Conservation (phyloP, 345 rosid species). For the Abelmoschus esculentus region DNA sequence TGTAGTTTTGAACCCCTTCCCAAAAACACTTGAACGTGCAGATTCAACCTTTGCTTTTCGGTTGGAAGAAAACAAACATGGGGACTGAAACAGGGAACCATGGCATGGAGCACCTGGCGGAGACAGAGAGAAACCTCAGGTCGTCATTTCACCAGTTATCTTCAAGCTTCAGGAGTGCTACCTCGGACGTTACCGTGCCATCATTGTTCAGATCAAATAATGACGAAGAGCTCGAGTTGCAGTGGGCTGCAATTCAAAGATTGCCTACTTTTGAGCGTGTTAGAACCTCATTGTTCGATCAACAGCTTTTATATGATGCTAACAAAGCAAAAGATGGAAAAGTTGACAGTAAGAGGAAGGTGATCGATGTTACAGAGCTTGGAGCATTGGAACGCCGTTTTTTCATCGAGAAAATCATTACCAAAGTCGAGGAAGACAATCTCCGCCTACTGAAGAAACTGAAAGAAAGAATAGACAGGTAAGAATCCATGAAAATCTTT, state of each 20-base stretch:
- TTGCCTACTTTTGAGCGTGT: conserved; percentile 25
- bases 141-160: not conserved
- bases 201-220: not conserved
- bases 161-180: not conserved
- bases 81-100: not conserved
- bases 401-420: conserved; percentile 31
- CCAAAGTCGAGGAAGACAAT: conserved; percentile 33
- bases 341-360: not conserved
- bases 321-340: not conserved
- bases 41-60: too few relatives aligned
- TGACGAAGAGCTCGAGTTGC: conserved; percentile 23
- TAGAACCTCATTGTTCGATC: conserved; percentile 18
- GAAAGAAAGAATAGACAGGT: conserved; percentile 33
- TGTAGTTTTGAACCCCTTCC: too few relatives aligned
- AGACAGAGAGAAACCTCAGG: not conserved
- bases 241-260: conserved; percentile 40
- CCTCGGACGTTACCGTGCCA: not conserved
- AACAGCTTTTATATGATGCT: not conserved
- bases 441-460: conserved; percentile 29
- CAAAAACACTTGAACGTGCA: too few relatives aligned
- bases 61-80: not conserved
- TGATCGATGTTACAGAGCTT: conserved; percentile 32
- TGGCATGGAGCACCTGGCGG: not conserved
- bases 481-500: not conserved
- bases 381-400: conserved; percentile 23